phyloP scores from a whole-genome alignment of 2,329 filamentous ascomycete genomes.

The Colletotrichum zoysiae region DNA sequence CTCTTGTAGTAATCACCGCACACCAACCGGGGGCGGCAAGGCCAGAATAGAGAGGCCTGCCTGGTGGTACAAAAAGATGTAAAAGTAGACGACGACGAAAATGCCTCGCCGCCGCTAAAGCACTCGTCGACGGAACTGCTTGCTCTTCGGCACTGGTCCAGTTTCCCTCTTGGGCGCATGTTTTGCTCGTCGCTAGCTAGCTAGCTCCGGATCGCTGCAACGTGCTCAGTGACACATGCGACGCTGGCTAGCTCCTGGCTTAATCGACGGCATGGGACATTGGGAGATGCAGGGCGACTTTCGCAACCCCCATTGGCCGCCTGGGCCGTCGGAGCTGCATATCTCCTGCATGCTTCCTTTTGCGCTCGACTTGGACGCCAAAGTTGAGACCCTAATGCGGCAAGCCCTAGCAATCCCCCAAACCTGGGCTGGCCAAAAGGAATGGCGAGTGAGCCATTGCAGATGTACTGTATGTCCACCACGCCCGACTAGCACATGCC shows the following conservation, averaged over 20 bases:
- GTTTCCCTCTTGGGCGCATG: background rate
- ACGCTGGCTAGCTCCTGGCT: constrained; percentile 16
- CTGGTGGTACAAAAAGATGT: no score
- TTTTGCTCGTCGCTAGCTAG: constrained; percentile 3
- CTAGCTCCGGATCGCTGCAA: constrained; percentile 12
- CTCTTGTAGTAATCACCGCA: constrained; percentile 1
- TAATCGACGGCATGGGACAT: constrained; percentile 12
- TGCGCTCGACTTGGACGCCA: constrained; percentile 26
- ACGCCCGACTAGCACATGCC: constrained; percentile 11
- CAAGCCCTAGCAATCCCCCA: constrained; percentile 20
- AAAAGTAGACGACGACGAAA: background rate
- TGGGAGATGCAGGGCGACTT: constrained; percentile 8
- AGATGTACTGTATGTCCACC: background rate
- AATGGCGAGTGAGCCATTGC: background rate
- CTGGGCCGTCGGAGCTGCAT: constrained; percentile 29
- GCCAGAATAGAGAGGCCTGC: background rate
- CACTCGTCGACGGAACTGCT: constrained; percentile 1
- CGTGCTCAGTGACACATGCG: constrained; percentile 9
- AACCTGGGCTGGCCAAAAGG: constrained; percentile 23
- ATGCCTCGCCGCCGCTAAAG: constrained; percentile 1
- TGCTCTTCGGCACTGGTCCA: constrained; percentile 2
- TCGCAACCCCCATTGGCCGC: constrained; percentile 22
- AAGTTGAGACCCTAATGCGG: constrained; percentile 32
- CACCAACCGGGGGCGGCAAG: constrained; percentile 11
- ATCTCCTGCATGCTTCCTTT: constrained; percentile 37